Evolutionary conservation across 2,329 filamentous ascomycete genomes (phyloP).

Genomic region (Colletotrichum neosansevieriae): DNA sequence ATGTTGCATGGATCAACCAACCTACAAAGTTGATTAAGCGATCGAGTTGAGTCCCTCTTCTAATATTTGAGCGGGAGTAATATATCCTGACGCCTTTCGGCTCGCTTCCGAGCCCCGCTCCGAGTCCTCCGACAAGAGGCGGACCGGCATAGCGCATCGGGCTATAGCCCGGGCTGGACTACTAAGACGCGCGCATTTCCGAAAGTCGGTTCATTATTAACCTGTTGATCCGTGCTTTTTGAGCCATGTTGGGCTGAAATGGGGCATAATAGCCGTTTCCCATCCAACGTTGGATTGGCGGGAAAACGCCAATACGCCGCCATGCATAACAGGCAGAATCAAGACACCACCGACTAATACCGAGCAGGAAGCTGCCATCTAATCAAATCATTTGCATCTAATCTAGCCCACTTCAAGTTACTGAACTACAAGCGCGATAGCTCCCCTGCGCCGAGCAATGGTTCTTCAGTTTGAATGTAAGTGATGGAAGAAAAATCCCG

Average conservation of each 20-base stretch:
- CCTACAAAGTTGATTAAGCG: constrained; percentile 5
- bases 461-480: background rate
- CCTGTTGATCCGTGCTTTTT: background rate
- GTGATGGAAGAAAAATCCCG: background rate
- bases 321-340: constrained; percentile 14
- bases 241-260: background rate
- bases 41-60: background rate
- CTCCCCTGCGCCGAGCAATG: background rate
- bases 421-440: background rate
- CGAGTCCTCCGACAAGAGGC: background rate
- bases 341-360: constrained; percentile 23
- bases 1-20: background rate
- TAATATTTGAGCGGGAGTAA: background rate
- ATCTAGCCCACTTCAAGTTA: constrained; percentile 3
- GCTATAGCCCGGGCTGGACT: background rate
- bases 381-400: constrained; percentile 19
- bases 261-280: background rate
- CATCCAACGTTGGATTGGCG: background rate
- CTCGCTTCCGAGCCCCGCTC: constrained; percentile 3
- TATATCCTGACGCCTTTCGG: background rate
- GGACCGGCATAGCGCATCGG: constrained; percentile 15
- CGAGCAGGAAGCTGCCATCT: constrained; percentile 26
- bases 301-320: constrained; percentile 11
- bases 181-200: background rate
- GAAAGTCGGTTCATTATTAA: constrained; percentile 6